These are phyloP conservation scores for Orobanche coerulescens DNA, from an alignment of 257 asterid species.

Conservation along the genomic window DNA sequence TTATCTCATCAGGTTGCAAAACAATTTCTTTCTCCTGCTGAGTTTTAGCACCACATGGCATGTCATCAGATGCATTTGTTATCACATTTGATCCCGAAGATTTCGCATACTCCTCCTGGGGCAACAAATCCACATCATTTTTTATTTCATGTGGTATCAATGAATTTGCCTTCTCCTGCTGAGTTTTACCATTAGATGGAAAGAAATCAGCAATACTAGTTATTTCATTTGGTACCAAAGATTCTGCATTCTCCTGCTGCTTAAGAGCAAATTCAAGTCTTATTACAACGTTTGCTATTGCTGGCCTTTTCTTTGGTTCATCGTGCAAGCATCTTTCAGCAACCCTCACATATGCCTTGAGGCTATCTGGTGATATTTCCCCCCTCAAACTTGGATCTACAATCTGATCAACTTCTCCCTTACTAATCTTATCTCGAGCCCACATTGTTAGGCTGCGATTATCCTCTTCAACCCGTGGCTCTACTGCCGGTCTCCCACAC, in stretches of 20 bases:
- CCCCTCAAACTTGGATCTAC: constrained; percentile 36
- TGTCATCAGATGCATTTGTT: constrained; percentile 12
- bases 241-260: constrained; percentile 37
- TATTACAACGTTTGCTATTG: constrained; percentile 40
- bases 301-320: constrained; percentile 50
- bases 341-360: constrained; percentile 41
- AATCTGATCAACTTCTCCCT: constrained; percentile 41
- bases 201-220: constrained; percentile 20
- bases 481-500: constrained; percentile 57
- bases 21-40: constrained; percentile 15
- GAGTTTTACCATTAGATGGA: constrained; percentile 18
- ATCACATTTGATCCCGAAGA: constrained; percentile 20
- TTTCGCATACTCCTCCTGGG: constrained; percentile 22
- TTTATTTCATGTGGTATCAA: constrained; percentile 17
- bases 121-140: constrained; percentile 13
- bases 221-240: constrained; percentile 13
- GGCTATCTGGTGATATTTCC: constrained; percentile 40
- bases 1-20: constrained; percentile 13
- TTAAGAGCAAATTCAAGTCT: constrained; percentile 48
- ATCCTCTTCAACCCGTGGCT: constrained; percentile 37
- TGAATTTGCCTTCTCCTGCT: constrained; percentile 14
- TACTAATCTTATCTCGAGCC: constrained; percentile 44
- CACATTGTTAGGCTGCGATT: constrained; percentile 39
- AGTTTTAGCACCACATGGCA: constrained; percentile 9
- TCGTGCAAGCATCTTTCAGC: constrained; percentile 46